Evolutionary conservation across 257 asterid species (phyloP).

Genomic region (Primulina eburnea): DNA sequence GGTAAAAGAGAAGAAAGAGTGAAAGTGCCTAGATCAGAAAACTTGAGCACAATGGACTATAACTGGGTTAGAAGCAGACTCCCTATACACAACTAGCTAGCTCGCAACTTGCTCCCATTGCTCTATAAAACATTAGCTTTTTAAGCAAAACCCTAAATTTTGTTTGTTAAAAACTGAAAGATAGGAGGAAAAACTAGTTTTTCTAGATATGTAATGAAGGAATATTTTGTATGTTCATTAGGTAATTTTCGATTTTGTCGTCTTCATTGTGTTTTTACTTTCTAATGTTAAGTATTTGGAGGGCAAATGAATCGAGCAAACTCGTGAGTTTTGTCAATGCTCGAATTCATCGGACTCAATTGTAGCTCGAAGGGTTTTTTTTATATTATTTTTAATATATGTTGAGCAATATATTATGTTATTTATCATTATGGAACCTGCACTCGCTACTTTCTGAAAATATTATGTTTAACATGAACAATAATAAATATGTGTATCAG

Average conservation of each 20-base stretch:
- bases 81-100: not conserved
- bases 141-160: not conserved
- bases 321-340: too few relatives aligned
- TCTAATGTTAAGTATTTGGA: too few relatives aligned
- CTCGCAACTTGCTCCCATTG: not conserved
- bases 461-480: too few relatives aligned
- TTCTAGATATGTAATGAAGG: not conserved
- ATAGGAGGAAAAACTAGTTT: not conserved
- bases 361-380: too few relatives aligned
- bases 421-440: too few relatives aligned
- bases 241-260: not conserved
- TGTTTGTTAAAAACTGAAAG: not conserved
- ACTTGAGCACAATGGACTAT: not conserved
- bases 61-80: not conserved
- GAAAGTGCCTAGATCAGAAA: not conserved
- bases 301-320: too few relatives aligned
- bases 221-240: not conserved
- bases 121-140: not conserved
- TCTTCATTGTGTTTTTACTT: too few relatives aligned
- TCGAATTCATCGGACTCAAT: too few relatives aligned
- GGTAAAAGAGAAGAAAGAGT: not conserved
- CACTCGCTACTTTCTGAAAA: too few relatives aligned
- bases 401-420: too few relatives aligned
- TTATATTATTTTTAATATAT: too few relatives aligned
- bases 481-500: too few relatives aligned